Base-by-base conservation (phyloP, 257 asterid genomes). In the Rubia yunnanensis region DNA sequence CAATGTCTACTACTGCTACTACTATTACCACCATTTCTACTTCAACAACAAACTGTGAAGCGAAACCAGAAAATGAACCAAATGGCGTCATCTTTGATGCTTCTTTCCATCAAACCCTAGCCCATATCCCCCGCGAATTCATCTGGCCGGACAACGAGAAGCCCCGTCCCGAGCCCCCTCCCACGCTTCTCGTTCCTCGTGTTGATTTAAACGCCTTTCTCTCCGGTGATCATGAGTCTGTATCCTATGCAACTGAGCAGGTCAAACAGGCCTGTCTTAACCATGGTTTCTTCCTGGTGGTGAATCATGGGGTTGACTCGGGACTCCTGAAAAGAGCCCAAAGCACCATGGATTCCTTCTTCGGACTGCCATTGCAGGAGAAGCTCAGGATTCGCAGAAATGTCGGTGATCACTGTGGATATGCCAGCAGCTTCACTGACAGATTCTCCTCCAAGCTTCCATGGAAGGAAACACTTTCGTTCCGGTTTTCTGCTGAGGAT, bases 391-490 rank as follows among this genome's bases (percentile, higher is more conserved):
- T 84, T 3, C 55, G 52, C 53, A 76, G 96, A 62, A 85, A 77
- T 55, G 41, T 57, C 1, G 95, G 94, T 27, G 94, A 89, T 11
- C 83, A 79, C 46, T 82, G 82, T 67, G 95, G 96, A 44, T 89
- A 89, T 61, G 78, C 96, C 9, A 89, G 95, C 66, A 89, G 96
- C 76, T 89, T 89, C 60, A 83, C 86, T 13, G 71, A 60, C 50
- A 72, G 96, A 64, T 89, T 89, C 76, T 82, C 96, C 11, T 75
- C 84, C 18, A 87, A 89, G 38, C 95, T 89, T 60, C 95, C 96
- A 2, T 89, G 95, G 96, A 89, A 89, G 70, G 96, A 89, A 55
- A 89, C 96, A 3, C 78, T 89, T 30, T 83, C 96, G 49, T 75
- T 86, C 14, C 73, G 70, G 14, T 83, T 83, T 44, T 77, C 70